These are phyloP conservation scores for Exsudoporus floridanus DNA, from an alignment of 1,284 basidiomycete species.

Conservation along the genomic window DNA sequence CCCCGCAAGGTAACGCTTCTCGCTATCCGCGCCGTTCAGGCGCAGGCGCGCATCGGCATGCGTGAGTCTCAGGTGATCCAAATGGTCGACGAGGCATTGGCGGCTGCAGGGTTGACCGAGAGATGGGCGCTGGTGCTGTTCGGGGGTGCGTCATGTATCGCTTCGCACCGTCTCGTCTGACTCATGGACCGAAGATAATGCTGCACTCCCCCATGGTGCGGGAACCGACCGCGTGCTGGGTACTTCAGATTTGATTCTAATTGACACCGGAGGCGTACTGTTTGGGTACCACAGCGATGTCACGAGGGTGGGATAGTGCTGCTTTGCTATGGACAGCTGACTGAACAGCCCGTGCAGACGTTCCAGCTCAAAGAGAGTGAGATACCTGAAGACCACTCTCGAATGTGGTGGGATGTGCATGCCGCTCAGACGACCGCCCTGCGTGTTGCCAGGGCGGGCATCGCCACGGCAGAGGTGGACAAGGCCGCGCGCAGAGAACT, in stretches of 20 bases:
- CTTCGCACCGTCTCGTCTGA: conserved; percentile 5
- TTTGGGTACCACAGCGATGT: conserved; percentile 79
- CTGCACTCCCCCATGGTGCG: conserved; percentile 80
- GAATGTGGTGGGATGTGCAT: conserved; percentile 69
- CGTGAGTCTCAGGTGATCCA: conserved; percentile 65
- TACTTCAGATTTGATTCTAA: conserved; percentile 67
- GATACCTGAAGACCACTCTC: conserved; percentile 54
- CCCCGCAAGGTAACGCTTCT: conserved; percentile 66
- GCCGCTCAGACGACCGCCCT: conserved; percentile 63
- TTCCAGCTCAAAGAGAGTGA: conserved; percentile 61
- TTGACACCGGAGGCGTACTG: conserved; percentile 72
- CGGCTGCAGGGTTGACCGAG: conserved; percentile 55
- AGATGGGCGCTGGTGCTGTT: conserved; percentile 70
- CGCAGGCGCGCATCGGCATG: conserved; percentile 68
- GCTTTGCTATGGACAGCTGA: not conserved
- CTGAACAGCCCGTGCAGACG: conserved; percentile 46
- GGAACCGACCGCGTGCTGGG: conserved; percentile 65
- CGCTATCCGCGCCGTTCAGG: conserved; percentile 66
- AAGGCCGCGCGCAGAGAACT: conserved; percentile 62
- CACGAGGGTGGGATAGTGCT: conserved; percentile 56
- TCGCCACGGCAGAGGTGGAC: conserved; percentile 60
- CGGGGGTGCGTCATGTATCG: conserved; percentile 53
- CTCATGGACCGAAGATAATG: conserved; percentile 57
- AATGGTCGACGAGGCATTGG: conserved; percentile 58
- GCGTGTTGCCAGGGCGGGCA: conserved; percentile 46